These are phyloP conservation scores for Paxillus ammoniavirescens DNA, from an alignment of 768 basidiomycete genomes.

Conservation along the genomic window DNA sequence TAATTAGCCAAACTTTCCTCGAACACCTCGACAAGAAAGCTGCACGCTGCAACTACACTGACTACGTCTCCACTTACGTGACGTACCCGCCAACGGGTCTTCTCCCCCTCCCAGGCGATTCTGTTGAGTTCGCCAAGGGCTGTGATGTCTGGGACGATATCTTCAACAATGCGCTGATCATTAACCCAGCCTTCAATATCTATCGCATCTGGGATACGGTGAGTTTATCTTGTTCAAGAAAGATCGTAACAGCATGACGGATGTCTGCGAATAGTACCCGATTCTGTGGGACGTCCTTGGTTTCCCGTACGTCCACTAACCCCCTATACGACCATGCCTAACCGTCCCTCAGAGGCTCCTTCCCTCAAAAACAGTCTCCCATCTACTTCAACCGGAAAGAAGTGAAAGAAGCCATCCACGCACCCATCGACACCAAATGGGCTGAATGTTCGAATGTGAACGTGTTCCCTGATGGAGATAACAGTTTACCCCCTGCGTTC, in stretches of 20 bases:
- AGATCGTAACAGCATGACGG: not conserved
- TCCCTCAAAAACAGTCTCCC: slow-evolving; percentile 54
- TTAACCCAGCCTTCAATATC: slow-evolving; percentile 77
- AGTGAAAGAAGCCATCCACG: slow-evolving; percentile 67
- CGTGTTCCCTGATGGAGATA: slow-evolving; percentile 64
- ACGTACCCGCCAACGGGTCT: slow-evolving; percentile 64
- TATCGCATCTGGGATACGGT: slow-evolving; percentile 76
- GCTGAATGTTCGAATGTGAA: slow-evolving; percentile 55
- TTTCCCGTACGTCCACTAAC: slow-evolving; percentile 55
- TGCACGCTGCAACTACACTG: slow-evolving; percentile 55
- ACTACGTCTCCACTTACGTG: slow-evolving; percentile 59
- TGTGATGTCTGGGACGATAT: slow-evolving; percentile 72
- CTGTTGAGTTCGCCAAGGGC: slow-evolving; percentile 41
- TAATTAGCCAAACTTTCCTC: slow-evolving; percentile 59
- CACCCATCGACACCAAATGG: slow-evolving; percentile 61
- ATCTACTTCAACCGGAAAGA: slow-evolving; percentile 70
- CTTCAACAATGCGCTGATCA: slow-evolving; percentile 54
- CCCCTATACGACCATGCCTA: not conserved
- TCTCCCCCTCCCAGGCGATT: slow-evolving; percentile 67
- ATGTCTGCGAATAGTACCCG: slow-evolving; percentile 40
- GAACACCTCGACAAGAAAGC: slow-evolving; percentile 53
- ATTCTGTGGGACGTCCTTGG: slow-evolving; percentile 79
- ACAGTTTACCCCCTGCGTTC: slow-evolving; percentile 58
- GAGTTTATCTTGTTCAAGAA: slow-evolving; percentile 7
- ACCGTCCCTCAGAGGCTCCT: slow-evolving; percentile 46